Evolutionary conservation across 352 stramenopile genomes (phyloP).

Genomic region (Globisporangium megalacanthum): DNA sequence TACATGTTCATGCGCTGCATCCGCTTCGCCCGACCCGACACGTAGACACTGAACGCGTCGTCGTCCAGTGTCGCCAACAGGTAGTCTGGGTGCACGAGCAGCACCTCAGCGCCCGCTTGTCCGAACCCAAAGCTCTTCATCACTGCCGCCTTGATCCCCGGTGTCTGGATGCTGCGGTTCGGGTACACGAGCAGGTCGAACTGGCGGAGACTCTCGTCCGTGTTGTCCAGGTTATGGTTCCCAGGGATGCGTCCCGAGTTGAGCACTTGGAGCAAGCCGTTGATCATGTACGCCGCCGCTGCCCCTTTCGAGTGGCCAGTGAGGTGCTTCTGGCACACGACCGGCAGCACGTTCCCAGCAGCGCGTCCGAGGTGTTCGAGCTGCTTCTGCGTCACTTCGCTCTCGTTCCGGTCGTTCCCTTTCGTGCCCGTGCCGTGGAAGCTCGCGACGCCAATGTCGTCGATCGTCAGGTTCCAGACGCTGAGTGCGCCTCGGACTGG

Average conservation of each 20-base stretch:
- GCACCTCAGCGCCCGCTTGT: constrained; percentile 63
- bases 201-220: constrained; percentile 53
- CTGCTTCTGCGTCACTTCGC: constrained; percentile 83
- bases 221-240: constrained; percentile 84
- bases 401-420: constrained; percentile 87
- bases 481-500: constrained; percentile 69
- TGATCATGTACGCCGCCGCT: constrained; percentile 79
- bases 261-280: constrained; percentile 77
- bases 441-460: constrained; percentile 78
- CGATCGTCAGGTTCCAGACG: constrained; percentile 72
- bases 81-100: constrained; percentile 76
- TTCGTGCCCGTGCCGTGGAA: constrained; percentile 85
- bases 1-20: constrained; percentile 63
- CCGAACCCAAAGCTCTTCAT: constrained; percentile 87
- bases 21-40: constrained; percentile 10
- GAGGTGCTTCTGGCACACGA: constrained; percentile 81
- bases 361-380: constrained; percentile 71
- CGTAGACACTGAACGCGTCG: constrained; percentile 54
- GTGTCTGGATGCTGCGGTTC: constrained; percentile 74
- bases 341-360: constrained; percentile 62
- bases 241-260: constrained; percentile 70
- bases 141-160: constrained; percentile 70
- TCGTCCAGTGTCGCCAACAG: constrained; percentile 50
- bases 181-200: constrained; percentile 80
- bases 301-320: constrained; percentile 83